Conservation (phyloP, 2,329 filamentous ascomycete genomes). For the Emergomyces orientalis region DNA sequence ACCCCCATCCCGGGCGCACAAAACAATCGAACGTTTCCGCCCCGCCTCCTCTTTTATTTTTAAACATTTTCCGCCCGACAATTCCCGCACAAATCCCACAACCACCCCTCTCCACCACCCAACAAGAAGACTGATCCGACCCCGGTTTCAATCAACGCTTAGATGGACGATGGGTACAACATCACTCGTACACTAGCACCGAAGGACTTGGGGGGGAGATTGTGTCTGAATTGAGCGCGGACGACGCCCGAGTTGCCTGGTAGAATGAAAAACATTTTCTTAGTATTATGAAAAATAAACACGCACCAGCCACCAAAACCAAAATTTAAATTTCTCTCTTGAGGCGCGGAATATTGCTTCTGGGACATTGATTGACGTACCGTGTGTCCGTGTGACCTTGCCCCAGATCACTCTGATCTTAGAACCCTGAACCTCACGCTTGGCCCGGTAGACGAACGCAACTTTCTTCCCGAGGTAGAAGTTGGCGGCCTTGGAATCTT, state of each 20-base stretch:
- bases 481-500: constrained; percentile 75
- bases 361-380: constrained; percentile 43
- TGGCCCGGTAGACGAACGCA: constrained; percentile 95
- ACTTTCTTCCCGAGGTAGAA: constrained; percentile 99
- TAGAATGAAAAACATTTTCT: background rate
- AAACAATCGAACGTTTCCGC: background rate
- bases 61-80: background rate
- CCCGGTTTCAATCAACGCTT: constrained; percentile 36
- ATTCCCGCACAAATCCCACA: background rate
- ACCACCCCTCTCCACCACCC: background rate
- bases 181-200: constrained; percentile 93
- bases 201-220: constrained; percentile 94
- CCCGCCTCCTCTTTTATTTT: background rate
- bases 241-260: constrained; percentile 95
- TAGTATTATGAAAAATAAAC: background rate
- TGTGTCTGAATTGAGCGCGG: constrained; percentile 91
- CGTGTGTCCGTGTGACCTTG: constrained; percentile 93
- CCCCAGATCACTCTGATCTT: constrained; percentile 99
- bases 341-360: background rate
- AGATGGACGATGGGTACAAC: constrained; percentile 97
- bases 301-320: background rate
- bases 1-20: background rate
- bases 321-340: background rate
- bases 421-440: constrained; percentile 89
- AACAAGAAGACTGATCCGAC: constrained; percentile 5